Evolutionary conservation across 2,329 filamentous ascomycete genomes (phyloP), one percentile per base, ranked within the genome.

Genomic region (Coniochaeta sp.): DNA sequence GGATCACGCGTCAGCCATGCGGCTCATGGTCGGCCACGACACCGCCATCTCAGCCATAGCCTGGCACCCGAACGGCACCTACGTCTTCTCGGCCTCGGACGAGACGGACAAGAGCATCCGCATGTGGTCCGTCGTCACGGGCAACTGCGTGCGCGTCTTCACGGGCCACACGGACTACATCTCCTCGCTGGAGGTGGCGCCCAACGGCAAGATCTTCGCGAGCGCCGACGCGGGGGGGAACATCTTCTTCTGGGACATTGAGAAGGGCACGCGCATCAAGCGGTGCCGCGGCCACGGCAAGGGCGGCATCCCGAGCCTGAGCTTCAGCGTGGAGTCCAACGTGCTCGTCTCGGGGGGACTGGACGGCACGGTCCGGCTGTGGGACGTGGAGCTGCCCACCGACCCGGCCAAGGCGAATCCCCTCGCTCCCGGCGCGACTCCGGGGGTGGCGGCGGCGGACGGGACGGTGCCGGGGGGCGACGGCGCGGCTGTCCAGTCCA

Each of bases 61-160:
- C 16, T 99, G 95, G 87, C 95, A 99, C 69, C 91, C 93, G 0
- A 99, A 99, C 71, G 91, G 91, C 19, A 86, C 89, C 6, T 99
- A 98, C 68, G 79, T 97, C 52, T 97, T 99, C 74, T 97, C 95
- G 0, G 92, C 90, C 3, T 96, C 91, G 14, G 90, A 90, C 65
- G 93, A 87, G 69, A 84, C 81, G 7, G 86, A 99, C 74, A 93
- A 93, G 73, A 95, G 92, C 0, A 90, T 98, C 36, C 88, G 95
- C 32, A 98, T 99, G 93, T 99, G 95, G 95, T 88, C 92, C 10
- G 85, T 97, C n/a, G 83, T 86, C 12, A 93, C 89, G 9, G 95
- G 95, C 30, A 87, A 88, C 63, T 91, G 92, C 38, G 90, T 97
- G 5, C 89, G 95, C 28, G 86, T 98, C 68, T 96, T 98, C 71